phyloP scores from a whole-genome alignment of 306 rosid species.

The Ormosia semicastrata region DNA sequence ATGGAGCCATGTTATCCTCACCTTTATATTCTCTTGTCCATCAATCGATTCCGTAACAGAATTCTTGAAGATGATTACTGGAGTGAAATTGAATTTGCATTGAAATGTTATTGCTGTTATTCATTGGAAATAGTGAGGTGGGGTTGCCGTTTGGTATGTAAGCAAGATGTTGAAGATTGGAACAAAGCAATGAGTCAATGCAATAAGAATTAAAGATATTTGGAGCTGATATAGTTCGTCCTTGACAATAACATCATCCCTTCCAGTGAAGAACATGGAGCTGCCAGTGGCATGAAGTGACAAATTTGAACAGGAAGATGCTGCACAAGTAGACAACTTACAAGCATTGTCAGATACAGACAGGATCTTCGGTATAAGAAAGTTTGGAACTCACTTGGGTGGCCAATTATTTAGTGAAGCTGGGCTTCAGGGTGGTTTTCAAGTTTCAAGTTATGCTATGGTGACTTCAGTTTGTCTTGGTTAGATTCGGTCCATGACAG shows the following conservation, averaged over 20 bases:
- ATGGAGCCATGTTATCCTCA: slow-evolving; percentile 25
- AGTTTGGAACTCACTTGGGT: too few relatives aligned
- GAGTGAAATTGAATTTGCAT: slow-evolving; percentile 31
- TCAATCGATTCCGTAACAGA: background rate
- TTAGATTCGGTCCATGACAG: background rate
- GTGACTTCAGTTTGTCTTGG: background rate
- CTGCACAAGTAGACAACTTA: too few relatives aligned
- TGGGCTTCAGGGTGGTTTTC: background rate
- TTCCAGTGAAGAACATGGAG: background rate
- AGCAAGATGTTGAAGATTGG: slow-evolving; percentile 32
- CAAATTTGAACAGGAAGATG: too few relatives aligned
- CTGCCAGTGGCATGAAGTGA: background rate
- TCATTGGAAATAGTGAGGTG: slow-evolving; percentile 7
- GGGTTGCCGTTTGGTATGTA: slow-evolving; percentile 33
- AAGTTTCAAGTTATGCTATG: background rate
- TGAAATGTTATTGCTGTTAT: background rate
- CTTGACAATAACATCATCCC: background rate
- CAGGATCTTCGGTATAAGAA: too few relatives aligned
- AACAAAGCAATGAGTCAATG: background rate
- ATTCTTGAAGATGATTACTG: background rate
- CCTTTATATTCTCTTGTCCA: slow-evolving; percentile 32
- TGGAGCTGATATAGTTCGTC: background rate
- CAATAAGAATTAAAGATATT: too few relatives aligned
- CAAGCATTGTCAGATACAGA: too few relatives aligned
- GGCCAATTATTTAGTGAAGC: background rate